Percentiles rank a stretch among this genome's conserved stretches.
phyloP scores from a whole-genome alignment of 495 filamentous ascomycete genomes.

The Lophiostoma macrostomum region DNA sequence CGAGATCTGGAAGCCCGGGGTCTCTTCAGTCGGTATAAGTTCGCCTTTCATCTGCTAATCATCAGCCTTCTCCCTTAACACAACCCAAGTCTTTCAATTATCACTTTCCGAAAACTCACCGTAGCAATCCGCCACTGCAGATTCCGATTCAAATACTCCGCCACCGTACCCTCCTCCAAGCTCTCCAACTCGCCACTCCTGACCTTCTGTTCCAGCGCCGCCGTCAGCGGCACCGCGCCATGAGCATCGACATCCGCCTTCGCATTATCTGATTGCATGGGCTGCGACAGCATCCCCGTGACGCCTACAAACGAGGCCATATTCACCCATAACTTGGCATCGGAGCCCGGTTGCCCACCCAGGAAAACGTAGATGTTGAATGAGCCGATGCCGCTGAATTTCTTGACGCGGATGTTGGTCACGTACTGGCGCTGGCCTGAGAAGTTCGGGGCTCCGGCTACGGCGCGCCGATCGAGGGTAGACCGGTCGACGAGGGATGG shows the following conservation, averaged over 20 bases:
- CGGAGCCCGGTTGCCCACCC: constrained; percentile 43
- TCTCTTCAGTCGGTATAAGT: constrained; percentile 31
- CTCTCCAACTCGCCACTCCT: constrained; percentile 40
- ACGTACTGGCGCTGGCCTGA: constrained; percentile 52
- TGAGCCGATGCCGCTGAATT: constrained; percentile 53
- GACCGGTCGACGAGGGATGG: not conserved
- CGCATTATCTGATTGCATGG: not conserved
- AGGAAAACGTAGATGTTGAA: constrained; percentile 62
- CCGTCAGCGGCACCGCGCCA: constrained; percentile 58
- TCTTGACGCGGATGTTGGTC: constrained; percentile 56
- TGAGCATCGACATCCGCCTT: constrained; percentile 38
- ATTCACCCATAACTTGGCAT: constrained; percentile 45
- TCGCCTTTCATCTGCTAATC: constrained; percentile 40
- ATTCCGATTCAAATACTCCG: constrained; percentile 45
- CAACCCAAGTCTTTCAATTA: too few species aligned
- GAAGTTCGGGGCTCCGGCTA: constrained; percentile 19
- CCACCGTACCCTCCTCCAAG: constrained; percentile 44
- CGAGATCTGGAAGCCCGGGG: constrained; percentile 38
- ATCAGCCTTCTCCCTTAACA: too few species aligned
- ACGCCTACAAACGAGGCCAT: constrained; percentile 52
- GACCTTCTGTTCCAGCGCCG: constrained; percentile 47
- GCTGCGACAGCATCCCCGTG: constrained; percentile 42
- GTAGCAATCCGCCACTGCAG: constrained; percentile 44
- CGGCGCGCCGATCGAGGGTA: not conserved
- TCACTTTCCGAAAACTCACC: constrained; percentile 25